Conservation (phyloP, 768 basidiomycete genomes). For the Rhodosporidiobolus odoratus region DNA sequence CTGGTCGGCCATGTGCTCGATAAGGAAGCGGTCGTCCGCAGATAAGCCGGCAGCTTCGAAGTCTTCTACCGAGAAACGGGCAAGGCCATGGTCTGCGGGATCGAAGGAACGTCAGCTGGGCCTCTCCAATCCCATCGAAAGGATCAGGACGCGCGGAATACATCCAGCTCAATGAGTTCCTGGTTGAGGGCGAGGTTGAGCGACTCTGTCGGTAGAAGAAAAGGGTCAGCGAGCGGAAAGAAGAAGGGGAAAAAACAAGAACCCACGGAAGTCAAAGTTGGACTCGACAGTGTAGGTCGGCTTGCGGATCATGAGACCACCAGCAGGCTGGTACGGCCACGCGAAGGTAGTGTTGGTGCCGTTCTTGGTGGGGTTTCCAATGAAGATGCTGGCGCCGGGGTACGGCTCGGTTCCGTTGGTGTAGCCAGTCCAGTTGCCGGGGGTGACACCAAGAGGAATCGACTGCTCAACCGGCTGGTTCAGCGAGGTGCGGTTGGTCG, state of each 20-base stretch:
- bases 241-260: not conserved
- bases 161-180: slow-evolving; percentile 57
- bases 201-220: slow-evolving; percentile 45
- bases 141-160: not conserved
- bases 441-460: slow-evolving; percentile 15
- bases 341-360: slow-evolving; percentile 32
- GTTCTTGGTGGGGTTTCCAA: slow-evolving; percentile 18
- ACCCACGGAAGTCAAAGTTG: not conserved
- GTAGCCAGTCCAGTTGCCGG: not conserved
- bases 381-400: not conserved
- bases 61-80: slow-evolving; percentile 55
- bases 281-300: not conserved
- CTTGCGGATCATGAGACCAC: slow-evolving; percentile 12
- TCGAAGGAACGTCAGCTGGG: not conserved
- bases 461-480: slow-evolving; percentile 11
- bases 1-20: slow-evolving; percentile 60
- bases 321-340: slow-evolving; percentile 17
- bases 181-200: slow-evolving; percentile 59
- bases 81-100: slow-evolving; percentile 56
- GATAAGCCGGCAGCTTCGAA: slow-evolving; percentile 57
- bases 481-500: slow-evolving; percentile 18
- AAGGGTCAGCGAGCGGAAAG: not conserved
- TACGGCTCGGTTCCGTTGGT: slow-evolving; percentile 7
- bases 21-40: slow-evolving; percentile 56
- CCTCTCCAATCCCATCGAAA: no score